phyloP scores from a whole-genome alignment of 2,329 filamentous ascomycete genomes.

The Verticillium nonalfalfae region DNA sequence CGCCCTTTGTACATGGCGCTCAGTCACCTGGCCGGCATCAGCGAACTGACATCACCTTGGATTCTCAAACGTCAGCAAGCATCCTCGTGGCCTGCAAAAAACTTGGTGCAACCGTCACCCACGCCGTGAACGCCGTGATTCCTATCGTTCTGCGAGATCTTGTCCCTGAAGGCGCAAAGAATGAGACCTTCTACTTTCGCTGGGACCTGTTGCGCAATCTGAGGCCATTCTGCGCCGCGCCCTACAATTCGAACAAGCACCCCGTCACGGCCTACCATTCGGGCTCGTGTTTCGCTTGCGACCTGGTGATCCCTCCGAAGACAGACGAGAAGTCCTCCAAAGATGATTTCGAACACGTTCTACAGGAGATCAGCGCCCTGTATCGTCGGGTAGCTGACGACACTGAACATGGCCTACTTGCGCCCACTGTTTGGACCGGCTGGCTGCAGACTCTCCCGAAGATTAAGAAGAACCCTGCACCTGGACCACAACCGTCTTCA shows the following conservation, averaged over 20 bases:
- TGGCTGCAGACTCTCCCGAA: conserved; percentile 5
- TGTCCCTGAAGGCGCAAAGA: not conserved
- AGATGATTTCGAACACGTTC: conserved; percentile 13
- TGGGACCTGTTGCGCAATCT: conserved; percentile 23
- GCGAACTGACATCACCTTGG: conserved; percentile 13
- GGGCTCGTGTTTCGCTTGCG: conserved; percentile 13
- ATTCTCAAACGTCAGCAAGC: conserved; percentile 4
- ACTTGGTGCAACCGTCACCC: conserved; percentile 15
- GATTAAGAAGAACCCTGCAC: not conserved
- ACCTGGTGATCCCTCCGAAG: conserved; percentile 11
- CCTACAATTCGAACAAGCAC: conserved; percentile 14
- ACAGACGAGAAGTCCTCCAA: not conserved
- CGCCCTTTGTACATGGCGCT: conserved; percentile 10
- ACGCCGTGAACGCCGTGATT: conserved; percentile 22
- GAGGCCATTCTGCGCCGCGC: conserved; percentile 11
- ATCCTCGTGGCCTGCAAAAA: conserved; percentile 11
- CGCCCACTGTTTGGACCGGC: conserved; percentile 13
- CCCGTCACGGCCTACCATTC: conserved; percentile 20
- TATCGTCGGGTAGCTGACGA: conserved; percentile 20
- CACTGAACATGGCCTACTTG: conserved; percentile 15
- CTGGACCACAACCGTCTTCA: too few species aligned
- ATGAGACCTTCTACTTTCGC: conserved; percentile 12
- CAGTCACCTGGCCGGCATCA: conserved; percentile 14
- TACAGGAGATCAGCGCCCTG: conserved; percentile 14
- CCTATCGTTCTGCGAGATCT: conserved; percentile 17